Percentiles rank a stretch among this genome's conserved stretches.
Conservation (phyloP, 163 green algal genomes). For the Smithsoniella earleae region DNA sequence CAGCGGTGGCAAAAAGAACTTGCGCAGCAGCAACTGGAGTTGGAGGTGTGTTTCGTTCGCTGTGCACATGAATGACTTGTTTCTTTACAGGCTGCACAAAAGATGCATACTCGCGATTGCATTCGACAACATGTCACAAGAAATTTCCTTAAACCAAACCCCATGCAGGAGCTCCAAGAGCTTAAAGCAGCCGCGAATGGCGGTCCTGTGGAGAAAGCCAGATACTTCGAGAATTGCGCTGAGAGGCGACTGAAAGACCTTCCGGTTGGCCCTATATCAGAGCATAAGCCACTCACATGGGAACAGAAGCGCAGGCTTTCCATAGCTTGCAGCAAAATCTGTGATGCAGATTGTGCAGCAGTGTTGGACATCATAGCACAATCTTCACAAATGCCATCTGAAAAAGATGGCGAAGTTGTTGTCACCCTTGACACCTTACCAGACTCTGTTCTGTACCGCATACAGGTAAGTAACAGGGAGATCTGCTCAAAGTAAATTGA, state of each 20-base stretch:
- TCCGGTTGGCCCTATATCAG: background rate
- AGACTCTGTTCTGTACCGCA: conserved; percentile 21
- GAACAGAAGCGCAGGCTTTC: conserved; percentile 25
- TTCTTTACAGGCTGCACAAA: no score
- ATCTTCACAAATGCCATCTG: background rate
- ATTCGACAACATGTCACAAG: no score
- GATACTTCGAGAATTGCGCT: conserved; percentile 22
- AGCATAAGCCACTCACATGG: conserved; percentile 21
- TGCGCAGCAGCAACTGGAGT: background rate
- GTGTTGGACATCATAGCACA: conserved; percentile 7
- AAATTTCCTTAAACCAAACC: background rate
- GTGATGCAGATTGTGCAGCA: background rate
- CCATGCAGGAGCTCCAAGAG: conserved; percentile 20
- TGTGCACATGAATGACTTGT: background rate
- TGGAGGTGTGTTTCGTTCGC: conserved; percentile 4
- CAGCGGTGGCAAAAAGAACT: conserved; percentile 26
- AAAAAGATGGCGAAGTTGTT: background rate
- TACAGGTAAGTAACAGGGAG: conserved; percentile 8
- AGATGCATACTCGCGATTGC: background rate
- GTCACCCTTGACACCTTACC: background rate
- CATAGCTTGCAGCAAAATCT: background rate
- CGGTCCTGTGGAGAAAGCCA: background rate
- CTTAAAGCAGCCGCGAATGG: conserved; percentile 11
- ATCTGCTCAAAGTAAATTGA: no score
- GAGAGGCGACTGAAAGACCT: background rate